Evolutionary conservation across 495 filamentous ascomycete genomes (phyloP).

Genomic region (Talaromyces wortmannii): DNA sequence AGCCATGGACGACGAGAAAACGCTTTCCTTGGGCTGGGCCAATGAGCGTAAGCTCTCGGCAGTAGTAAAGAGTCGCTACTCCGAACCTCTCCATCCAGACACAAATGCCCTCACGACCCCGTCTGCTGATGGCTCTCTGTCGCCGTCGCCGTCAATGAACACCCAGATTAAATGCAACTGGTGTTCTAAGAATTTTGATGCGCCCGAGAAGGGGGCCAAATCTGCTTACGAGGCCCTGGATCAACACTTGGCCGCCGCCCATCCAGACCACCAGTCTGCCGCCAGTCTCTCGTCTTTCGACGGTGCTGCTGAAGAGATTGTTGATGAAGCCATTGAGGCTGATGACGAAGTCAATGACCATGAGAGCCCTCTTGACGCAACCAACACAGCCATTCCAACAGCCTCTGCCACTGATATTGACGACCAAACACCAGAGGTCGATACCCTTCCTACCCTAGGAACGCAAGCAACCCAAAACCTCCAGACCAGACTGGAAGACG

Average conservation of each 20-base stretch:
- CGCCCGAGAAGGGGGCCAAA: conserved; percentile 14
- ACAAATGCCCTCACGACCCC: conserved; percentile 16
- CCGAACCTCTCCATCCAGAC: conserved; percentile 25
- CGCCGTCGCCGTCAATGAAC: conserved; percentile 20
- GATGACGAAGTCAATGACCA: conserved; percentile 10
- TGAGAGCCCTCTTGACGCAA: neutral
- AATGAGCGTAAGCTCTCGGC: neutral
- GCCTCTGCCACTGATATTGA: conserved; percentile 7
- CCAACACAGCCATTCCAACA: neutral
- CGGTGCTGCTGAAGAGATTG: conserved; percentile 12
- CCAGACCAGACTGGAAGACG: conserved; percentile 23
- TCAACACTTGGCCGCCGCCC: conserved; percentile 22
- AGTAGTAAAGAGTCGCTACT: conserved; percentile 6
- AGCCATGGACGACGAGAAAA: conserved; percentile 29
- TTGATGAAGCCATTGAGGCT: conserved; percentile 2
- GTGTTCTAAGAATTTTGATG: conserved; percentile 29
- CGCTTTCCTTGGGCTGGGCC: conserved; percentile 27
- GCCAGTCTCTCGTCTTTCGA: conserved; percentile 17
- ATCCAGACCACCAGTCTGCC: conserved; percentile 16
- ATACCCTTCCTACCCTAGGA: conserved; percentile 5
- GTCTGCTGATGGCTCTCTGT: conserved; percentile 29
- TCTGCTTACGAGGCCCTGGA: conserved; percentile 24
- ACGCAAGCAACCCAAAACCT: conserved; percentile 15
- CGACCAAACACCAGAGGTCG: neutral
- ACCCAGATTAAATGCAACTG: conserved; percentile 22